Base-by-base conservation (phyloP, 768 basidiomycete species). In the Tylopilus sp. region DNA sequence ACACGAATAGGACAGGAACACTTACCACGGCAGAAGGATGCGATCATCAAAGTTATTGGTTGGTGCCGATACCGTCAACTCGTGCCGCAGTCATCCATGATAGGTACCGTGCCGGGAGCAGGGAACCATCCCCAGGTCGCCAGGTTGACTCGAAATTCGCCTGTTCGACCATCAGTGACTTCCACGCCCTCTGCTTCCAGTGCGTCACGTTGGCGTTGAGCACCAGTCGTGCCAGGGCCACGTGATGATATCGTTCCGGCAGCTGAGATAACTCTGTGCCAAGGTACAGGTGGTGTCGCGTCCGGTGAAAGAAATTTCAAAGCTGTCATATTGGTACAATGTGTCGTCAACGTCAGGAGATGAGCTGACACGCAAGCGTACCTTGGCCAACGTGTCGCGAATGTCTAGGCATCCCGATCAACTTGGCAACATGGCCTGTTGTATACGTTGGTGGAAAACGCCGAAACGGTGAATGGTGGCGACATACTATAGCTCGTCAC, bases 361-460 rank as follows among this genome's bases (percentile, higher is more conserved):
- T 23, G 21, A 18, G 13, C 20, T 6, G 6, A 6, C 6, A 40
- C 7, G 31, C 26, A 40, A 17, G 45, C 71, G 47, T 54, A 86
- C 90, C 89, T 75, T 90, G 87, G 5, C 90, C 90, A 23, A 92
- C 89, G 58, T 88, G 88, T 42, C 90, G 77, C 4, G 90, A 81
- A 68, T 92, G 79, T 22, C 75, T 75, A 0, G 89, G 90, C 85
- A 86, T 88, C 17, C 87, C 87, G 48, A 88, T 76, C 21, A 92
- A 72, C 59, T 84, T 89, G 7, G 90, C 88, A 48, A 92, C 79
- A 61, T 91, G 87, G 3, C 86, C 88, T 91, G 57, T 31, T 30
- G 25, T 25, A 48, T 25, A 39, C 40, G 20, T 36, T 25, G 6
- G 44, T 22, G 18, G 20, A 15, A 15, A 18, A 13, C n/a, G n/a